These are phyloP conservation scores for Colletotrichum nymphaeae DNA, from an alignment of 2,329 filamentous ascomycete species.

Conservation along the genomic window DNA sequence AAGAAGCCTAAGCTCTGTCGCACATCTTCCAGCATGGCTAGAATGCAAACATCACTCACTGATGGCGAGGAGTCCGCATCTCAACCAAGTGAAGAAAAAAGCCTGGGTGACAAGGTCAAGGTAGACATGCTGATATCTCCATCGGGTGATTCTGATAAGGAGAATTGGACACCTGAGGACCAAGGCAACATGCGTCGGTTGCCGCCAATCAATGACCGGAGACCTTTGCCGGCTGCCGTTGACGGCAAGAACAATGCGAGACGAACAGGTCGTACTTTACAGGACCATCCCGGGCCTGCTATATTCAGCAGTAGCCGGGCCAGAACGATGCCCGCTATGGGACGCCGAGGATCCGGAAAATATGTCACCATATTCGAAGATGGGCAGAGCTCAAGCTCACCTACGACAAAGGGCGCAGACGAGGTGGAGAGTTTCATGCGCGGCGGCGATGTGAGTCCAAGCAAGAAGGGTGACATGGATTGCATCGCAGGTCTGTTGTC, in stretches of 20 bases:
- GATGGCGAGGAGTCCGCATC: not conserved
- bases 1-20: slow-evolving; percentile 75
- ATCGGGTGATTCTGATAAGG: slow-evolving; percentile 84
- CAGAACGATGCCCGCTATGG: slow-evolving; percentile 53
- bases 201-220: slow-evolving; percentile 42
- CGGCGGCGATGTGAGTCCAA: slow-evolving; percentile 70
- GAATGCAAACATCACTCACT: slow-evolving; percentile 60
- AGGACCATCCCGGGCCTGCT: slow-evolving; percentile 50
- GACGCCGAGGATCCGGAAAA: slow-evolving; percentile 43
- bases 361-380: slow-evolving; percentile 66
- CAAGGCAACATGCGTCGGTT: slow-evolving; percentile 51
- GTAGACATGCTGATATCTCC: slow-evolving; percentile 51
- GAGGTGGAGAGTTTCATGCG: slow-evolving; percentile 83
- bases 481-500: slow-evolving; percentile 91
- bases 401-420: slow-evolving; percentile 48
- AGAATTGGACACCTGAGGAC: slow-evolving; percentile 81
- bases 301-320: slow-evolving; percentile 49
- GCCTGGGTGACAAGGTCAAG: slow-evolving; percentile 49
- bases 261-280: slow-evolving; percentile 53
- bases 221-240: slow-evolving; percentile 49
- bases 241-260: slow-evolving; percentile 49
- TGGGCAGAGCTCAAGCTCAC: slow-evolving; percentile 41
- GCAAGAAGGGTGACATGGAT: slow-evolving; percentile 85
- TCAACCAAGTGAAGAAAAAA: slow-evolving; percentile 3
- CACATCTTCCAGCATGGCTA: slow-evolving; percentile 70